Base-by-base conservation (phyloP, 805 yeast species). In the Ogataea corticis region DNA sequence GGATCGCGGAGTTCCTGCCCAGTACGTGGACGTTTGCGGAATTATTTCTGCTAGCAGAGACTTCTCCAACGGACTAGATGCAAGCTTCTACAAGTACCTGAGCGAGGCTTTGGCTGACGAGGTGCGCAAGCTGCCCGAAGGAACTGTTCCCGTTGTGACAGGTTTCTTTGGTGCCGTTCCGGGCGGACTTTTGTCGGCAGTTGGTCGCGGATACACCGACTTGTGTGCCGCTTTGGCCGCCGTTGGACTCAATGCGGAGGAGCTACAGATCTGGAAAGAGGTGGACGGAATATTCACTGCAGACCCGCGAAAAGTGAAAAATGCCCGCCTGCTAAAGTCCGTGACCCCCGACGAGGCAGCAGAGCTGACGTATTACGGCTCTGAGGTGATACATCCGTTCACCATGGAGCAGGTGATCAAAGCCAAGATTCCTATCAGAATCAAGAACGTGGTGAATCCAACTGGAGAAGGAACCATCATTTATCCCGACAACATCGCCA, bases 271-370 rank as follows among this genome's bases (percentile, higher is more conserved):
- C 40, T 94, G 99, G 99, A 94, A 94, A 60, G 99, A 94, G 71
- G 99, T 94, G 42, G 99, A 94, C 65, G 99, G 99, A 58, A 94
- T 94, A 32, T 94, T 94, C 72, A 91, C 98, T 0, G 99, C 99
- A 2, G 99, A 94, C 65, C 99, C 99, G 33, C 76, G 99, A 50
- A 94, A 94, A 59, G 98, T 94, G 23, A 85, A 90, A 30, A 82
- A 80, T 45, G 99, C 99, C 3, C 76, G 96, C 56, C 72, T 92
- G 41, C 73, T 94, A 52, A 79, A 82, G 46, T 80, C 89, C 42
- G 97, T 94, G 51, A 94, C 98, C 0, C 99, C 99, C 3, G 98
- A 94, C 63, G 99, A 94, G 71, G 99, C 99, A 4, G 94, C 98
- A 0, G 99, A 94, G 71, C 79, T 94, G 66, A 94, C 99, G 1